A percentile compares a stretch with the other conserved stretches of the same genome.
phyloP scores from a whole-genome alignment of 2,329 filamentous ascomycete species.

The Xylariaceae sp. region DNA sequence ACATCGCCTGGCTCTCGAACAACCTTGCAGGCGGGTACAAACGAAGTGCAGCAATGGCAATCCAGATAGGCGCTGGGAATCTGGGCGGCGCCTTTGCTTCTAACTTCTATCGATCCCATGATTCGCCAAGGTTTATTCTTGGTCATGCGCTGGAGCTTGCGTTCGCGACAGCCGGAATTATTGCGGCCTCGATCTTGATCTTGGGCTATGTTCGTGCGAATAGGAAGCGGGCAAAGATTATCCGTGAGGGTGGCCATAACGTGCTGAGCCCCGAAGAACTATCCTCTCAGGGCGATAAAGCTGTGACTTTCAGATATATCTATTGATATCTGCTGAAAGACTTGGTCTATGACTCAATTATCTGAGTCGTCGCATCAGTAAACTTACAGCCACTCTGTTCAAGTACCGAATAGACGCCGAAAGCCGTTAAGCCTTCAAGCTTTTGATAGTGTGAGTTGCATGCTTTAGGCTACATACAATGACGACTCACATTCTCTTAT shows the following conservation, averaged over 20 bases:
- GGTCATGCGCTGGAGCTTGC: slow-evolving; percentile 51
- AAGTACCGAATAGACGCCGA: too few species aligned
- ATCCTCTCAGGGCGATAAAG: slow-evolving; percentile 58
- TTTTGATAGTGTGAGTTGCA: too few species aligned
- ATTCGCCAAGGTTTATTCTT: slow-evolving; percentile 47
- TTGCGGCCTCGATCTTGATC: slow-evolving; percentile 43
- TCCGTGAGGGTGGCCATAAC: slow-evolving; percentile 43
- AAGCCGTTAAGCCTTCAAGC: too few species aligned
- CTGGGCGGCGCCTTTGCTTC: slow-evolving; percentile 64
- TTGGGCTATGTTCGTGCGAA: slow-evolving; percentile 58
- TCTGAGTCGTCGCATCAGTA: too few species aligned
- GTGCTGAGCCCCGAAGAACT: slow-evolving; percentile 46
- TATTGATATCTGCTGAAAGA: slow-evolving; percentile 49
- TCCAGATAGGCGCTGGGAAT: slow-evolving; percentile 63
- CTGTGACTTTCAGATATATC: slow-evolving; percentile 63
- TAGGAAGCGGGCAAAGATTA: slow-evolving; percentile 48
- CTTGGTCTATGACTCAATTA: slow-evolving; percentile 2
- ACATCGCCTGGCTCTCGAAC: slow-evolving; percentile 76
- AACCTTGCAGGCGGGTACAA: slow-evolving; percentile 70
- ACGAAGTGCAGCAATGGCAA: slow-evolving; percentile 60
- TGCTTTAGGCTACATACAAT: too few species aligned
- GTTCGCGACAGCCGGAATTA: slow-evolving; percentile 46
- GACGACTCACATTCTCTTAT: too few species aligned
- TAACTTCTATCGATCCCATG: slow-evolving; percentile 63
- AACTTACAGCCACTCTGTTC: too few species aligned